Evolutionary conservation across 306 rosid species (phyloP).

Genomic region (Mimosa pudica): DNA sequence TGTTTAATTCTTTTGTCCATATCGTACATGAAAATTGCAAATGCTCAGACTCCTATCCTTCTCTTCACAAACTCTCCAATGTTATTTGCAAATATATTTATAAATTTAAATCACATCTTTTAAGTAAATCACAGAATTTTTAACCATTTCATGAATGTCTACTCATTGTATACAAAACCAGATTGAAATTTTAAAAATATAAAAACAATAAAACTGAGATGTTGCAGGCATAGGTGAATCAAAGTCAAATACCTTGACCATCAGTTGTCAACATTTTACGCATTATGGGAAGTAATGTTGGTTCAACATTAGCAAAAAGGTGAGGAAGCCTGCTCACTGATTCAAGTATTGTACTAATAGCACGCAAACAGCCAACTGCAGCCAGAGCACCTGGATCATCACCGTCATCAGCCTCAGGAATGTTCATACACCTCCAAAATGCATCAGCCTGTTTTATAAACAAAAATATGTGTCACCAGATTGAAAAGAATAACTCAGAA

Average conservation of each 20-base stretch:
- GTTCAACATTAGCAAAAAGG: constrained; percentile 81
- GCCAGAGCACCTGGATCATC: constrained; percentile 96
- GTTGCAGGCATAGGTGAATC: constrained; percentile 21
- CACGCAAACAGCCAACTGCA: constrained; percentile 95
- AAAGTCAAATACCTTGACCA: constrained; percentile 71
- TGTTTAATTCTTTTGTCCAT: neutral
- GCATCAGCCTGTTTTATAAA: constrained; percentile 65
- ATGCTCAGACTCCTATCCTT: neutral
- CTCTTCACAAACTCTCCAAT: constrained; percentile 12
- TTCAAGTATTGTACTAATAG: constrained; percentile 93
- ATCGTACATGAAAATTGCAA: neutral
- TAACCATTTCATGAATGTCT: neutral
- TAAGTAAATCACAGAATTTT: neutral
- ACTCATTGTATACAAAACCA: neutral
- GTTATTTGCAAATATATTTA: neutral
- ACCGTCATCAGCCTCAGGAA: constrained; percentile 87
- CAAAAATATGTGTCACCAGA: neutral
- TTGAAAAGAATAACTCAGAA: constrained; percentile 3
- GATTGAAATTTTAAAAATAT: neutral
- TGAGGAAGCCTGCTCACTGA: constrained; percentile 97
- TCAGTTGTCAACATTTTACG: constrained; percentile 88
- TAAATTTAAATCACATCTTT: neutral
- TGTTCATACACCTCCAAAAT: constrained; percentile 94
- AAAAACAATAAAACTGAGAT: constrained; percentile 11
- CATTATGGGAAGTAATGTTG: constrained; percentile 91